phyloP scores from a whole-genome alignment of 805 yeast species.

The Saturnispora saitoi region DNA sequence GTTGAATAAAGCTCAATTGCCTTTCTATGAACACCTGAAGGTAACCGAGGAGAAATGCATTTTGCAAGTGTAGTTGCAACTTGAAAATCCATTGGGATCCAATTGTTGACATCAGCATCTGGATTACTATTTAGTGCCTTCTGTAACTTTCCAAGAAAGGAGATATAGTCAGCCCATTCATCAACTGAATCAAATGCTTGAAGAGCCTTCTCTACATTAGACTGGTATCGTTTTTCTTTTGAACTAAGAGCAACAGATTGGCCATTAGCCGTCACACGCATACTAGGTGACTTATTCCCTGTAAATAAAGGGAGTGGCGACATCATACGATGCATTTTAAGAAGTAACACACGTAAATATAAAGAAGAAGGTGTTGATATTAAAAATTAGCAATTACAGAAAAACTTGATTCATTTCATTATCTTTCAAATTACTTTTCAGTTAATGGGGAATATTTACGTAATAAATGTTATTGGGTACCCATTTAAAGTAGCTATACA shows the following conservation, averaged over 20 bases:
- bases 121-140: slow-evolving; percentile 55
- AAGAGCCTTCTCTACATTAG: slow-evolving; percentile 66
- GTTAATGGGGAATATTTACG: slow-evolving; percentile 1
- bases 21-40: slow-evolving; percentile 94
- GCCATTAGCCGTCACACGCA: slow-evolving; percentile 8
- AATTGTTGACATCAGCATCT: slow-evolving; percentile 33
- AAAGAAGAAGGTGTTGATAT: background rate
- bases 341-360: background rate
- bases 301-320: slow-evolving; percentile 12
- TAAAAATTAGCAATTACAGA: background rate
- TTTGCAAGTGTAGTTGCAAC: slow-evolving; percentile 67
- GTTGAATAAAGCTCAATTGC: slow-evolving; percentile 67
- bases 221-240: slow-evolving; percentile 58
- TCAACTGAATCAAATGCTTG: slow-evolving; percentile 69
- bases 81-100: slow-evolving; percentile 59
- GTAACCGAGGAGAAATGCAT: slow-evolving; percentile 73
- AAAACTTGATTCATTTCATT: background rate
- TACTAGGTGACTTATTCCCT: slow-evolving; percentile 9
- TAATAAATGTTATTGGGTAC: slow-evolving; percentile 9
- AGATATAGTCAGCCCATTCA: slow-evolving; percentile 98
- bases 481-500: slow-evolving; percentile 3
- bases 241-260: slow-evolving; percentile 32
- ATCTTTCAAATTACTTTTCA: background rate
- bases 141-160: slow-evolving; percentile 71
- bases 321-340: slow-evolving; percentile 16